A percentile compares a stretch with the other conserved stretches of the same genome.
These are phyloP conservation scores for Scleroderma bovista DNA, from an alignment of 768 basidiomycete species.

Conservation along the genomic window DNA sequence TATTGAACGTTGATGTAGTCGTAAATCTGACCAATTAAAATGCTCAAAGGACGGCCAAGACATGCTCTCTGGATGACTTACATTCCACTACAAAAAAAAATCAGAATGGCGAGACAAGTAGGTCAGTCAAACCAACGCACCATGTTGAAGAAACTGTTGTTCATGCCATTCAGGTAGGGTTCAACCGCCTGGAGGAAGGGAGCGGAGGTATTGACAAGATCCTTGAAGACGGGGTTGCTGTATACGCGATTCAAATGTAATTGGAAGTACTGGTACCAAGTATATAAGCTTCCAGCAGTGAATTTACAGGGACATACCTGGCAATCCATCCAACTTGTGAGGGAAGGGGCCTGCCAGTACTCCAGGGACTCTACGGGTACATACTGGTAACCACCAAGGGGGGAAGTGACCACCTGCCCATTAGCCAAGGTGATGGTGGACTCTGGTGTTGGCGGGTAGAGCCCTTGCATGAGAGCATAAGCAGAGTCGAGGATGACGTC, in stretches of 20 bases:
- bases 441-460: slow-evolving; percentile 69
- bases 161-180: slow-evolving; percentile 65
- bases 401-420: slow-evolving; percentile 61
- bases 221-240: slow-evolving; percentile 42
- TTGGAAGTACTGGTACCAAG: slow-evolving; percentile 22
- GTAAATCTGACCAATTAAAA: slow-evolving; percentile 44
- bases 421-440: slow-evolving; percentile 73
- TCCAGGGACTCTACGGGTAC: slow-evolving; percentile 61
- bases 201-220: slow-evolving; percentile 45
- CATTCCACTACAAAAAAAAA: slow-evolving; percentile 56
- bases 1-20: slow-evolving; percentile 74
- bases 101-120: no score
- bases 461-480: slow-evolving; percentile 75
- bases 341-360: slow-evolving; percentile 48
- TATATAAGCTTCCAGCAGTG: not conserved
- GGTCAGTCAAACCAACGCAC: no score
- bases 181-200: slow-evolving; percentile 61
- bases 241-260: slow-evolving; percentile 19
- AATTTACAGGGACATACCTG: slow-evolving; percentile 25
- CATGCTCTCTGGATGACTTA: slow-evolving; percentile 30
- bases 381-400: slow-evolving; percentile 82
- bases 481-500: slow-evolving; percentile 79
- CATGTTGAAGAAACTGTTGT: slow-evolving; percentile 58
- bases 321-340: slow-evolving; percentile 75
- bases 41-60: not conserved